Evolutionary conservation across 2,329 filamentous ascomycete genomes (phyloP), one percentile per base, ranked within the genome.

Genomic region (Neonectria faginata): DNA sequence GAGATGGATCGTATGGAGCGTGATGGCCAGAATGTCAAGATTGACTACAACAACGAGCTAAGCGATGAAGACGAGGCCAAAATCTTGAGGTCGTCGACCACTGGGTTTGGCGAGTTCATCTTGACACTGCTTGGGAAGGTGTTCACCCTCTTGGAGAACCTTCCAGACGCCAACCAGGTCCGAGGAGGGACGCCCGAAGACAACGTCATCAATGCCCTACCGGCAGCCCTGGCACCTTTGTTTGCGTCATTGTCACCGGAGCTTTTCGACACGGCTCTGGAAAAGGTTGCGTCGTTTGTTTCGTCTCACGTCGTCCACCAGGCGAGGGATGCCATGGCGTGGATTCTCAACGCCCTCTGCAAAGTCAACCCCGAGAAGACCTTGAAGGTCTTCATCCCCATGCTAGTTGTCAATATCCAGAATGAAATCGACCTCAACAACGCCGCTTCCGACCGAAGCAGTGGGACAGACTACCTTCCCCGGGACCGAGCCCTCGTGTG

Each of bases 391-490:
- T 92, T 99, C 60, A 86, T 99, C 33, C 96, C 96, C 1, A 93
- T 97, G 83, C 85, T 98, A 57, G 91, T 97, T 55, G 87, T 92
- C 76, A 94, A 93, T 61, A 99, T 99, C 69, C 92, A 94, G 67
- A 97, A 93, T 65, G 96, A 99, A 79, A 99, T 99, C 70, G 94
- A 97, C 74, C 93, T 95, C 78, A 99, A 98, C 76, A 93, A 95
- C 54, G 96, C 96, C 20, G 97, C 95, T 2, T 98, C 95, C 2
- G 97, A 97, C 62, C 88, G 96, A 72, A 98, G 94, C 61, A 97
- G 93, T 60, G 96, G 96, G 20, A 92, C 92, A 1, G 96, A 99
- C 78, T 94, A 98, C 47, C 85, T 99, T 18, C 96, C 96, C 9
- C 89, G 96, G 70, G 96, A 99, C 77, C 87, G 96, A 59, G 96